Base-by-base conservation (phyloP, 2,329 filamentous ascomycete species). In the Microdochium paspali region DNA sequence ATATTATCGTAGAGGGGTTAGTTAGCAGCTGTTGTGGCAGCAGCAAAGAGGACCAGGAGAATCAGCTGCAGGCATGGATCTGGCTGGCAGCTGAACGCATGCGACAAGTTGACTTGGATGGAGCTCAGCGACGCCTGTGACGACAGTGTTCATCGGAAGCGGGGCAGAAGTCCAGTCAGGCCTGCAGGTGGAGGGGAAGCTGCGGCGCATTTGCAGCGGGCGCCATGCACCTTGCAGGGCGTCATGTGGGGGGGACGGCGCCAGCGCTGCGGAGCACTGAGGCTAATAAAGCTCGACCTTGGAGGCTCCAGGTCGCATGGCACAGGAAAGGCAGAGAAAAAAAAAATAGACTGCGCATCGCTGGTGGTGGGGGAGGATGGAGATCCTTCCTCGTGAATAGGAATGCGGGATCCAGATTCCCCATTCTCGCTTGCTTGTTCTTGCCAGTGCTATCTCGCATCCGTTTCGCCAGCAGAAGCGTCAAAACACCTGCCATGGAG, bases 1-100 rank as follows among this genome's bases (percentile, higher is more conserved):
- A 56, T 51, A 46, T 55, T 40, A 20, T 40, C 35, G 35, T 21
- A 40, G 35, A 40, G 35, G 35, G 35, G 35, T 40, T 40, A 40
- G n/a, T n/a, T n/a, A n/a, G n/a, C n/a, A n/a, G n/a, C n/a, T n/a
- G n/a, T n/a, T n/a, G n/a, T n/a, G n/a, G n/a, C n/a, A n/a, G n/a
- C n/a, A n/a, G n/a, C n/a, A n/a, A n/a, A n/a, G n/a, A n/a, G n/a
- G n/a, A n/a, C n/a, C n/a, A n/a, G n/a, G n/a, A n/a, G 35, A 40
- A 40, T 15, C 3, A 15, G 18, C 13, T 18, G 15, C 35, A 7
- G 20, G 35, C 35, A 40, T 21, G 35, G 35, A 20, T 21, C 23
- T n/a, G 35, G 35, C 18, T 28, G 26, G 7, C 26, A 7, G 12
- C 15, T 5, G 35, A n/a, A n/a, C 13, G 20, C 35, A 20, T 18